Evolutionary conservation across 1,284 basidiomycete genomes (phyloP).

Genomic region (Heterobasidion irregulare): DNA sequence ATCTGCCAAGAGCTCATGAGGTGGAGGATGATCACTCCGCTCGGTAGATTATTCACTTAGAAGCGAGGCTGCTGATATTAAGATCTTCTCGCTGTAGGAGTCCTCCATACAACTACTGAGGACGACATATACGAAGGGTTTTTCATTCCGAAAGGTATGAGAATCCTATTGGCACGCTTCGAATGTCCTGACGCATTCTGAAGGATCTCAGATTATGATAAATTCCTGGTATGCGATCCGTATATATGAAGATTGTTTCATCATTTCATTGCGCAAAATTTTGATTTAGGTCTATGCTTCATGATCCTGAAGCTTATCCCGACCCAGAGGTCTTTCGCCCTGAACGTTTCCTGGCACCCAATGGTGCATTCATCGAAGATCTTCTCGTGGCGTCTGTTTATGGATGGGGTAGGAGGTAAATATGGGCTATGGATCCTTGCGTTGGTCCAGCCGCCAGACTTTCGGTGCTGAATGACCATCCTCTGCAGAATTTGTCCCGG

Average conservation of each 20-base stretch:
- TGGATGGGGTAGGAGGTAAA: too few species aligned
- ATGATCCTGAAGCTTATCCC: neutral
- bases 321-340: neutral
- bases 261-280: too few species aligned
- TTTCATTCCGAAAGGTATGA: neutral
- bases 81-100: neutral
- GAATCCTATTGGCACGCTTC: neutral
- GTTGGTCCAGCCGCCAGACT: too few species aligned
- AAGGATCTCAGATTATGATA: neutral
- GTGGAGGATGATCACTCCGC: neutral
- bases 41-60: neutral
- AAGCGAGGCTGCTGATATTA: neutral
- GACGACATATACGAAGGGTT: neutral
- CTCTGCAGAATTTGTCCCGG: too few species aligned
- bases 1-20: too few species aligned
- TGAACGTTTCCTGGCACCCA: neutral
- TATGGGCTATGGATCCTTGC: too few species aligned
- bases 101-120: neutral
- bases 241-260: too few species aligned
- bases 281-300: neutral
- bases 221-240: too few species aligned
- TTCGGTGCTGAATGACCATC: too few species aligned
- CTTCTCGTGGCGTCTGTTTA: too few species aligned
- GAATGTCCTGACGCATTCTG: neutral
- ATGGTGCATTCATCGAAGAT: neutral